Evolutionary conservation across 345 rosid species (phyloP), one percentile per base, ranked within the genome.

Genomic region (Linum usitatissimum): DNA sequence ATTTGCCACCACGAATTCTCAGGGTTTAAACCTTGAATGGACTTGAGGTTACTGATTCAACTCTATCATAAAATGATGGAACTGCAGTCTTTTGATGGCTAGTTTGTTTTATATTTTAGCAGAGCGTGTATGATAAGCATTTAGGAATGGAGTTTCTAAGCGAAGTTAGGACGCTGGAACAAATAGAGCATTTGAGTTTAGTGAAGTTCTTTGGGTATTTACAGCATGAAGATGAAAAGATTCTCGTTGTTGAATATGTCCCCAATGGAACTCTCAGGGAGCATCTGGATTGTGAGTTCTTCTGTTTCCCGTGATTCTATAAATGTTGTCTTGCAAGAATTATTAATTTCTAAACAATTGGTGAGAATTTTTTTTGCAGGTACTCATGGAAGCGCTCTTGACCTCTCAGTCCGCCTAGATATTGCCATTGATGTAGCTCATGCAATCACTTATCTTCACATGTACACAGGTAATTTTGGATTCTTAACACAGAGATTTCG

Each of bases 361-460:
- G 73, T n/a, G n/a, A 68, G 69, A 71, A 51, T 53, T 31, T 38
- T 55, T 40, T 59, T 54, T 81, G 68, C 76, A 89, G 97, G 94
- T 56, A 61, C 71, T 21, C 81, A 79, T 1, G 88, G 88, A 38
- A 80, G 73, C 34, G 15, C 71, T 80, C 84, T 87, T 18, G 90
- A 80, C 76, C 71, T 86, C 59, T 82, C 90, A 42, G 70, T 78
- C 15, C 78, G 97, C 65, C 71, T 93, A 15, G 97, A 86, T 74
- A 81, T 90, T 65, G 88, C 94, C 13, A 83, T 81, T 18, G 91
- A 93, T 61, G 84, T 93, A 38, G 97, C 97, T 63, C 97, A 93
- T 74, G 99, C 96, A 3, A 63, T 93, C 42, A 93, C 99, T 68
- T 93, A 93, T 75, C 97, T 93, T 71, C 97, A 93, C 75, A 86